Evolutionary conservation across 495 filamentous ascomycete species (phyloP).

Genomic region (Aspergillus bertholletiae): DNA sequence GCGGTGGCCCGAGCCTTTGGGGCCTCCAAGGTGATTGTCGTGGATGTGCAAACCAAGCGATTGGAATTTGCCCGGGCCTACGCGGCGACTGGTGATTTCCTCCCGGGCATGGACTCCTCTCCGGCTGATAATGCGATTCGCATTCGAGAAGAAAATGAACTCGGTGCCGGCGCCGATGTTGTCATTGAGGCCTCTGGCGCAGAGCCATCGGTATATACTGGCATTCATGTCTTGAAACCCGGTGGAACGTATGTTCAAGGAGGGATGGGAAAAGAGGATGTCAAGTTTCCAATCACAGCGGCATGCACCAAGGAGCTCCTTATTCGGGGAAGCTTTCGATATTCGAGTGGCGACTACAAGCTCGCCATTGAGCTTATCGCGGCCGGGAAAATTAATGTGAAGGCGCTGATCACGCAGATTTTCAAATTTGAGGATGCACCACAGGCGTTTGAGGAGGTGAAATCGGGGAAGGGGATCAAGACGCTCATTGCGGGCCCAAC

Average conservation of each 20-base stretch:
- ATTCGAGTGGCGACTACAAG: conserved; percentile 54
- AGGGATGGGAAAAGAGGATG: conserved; percentile 56
- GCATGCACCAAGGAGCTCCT: conserved; percentile 51
- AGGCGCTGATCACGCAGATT: conserved; percentile 47
- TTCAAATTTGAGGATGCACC: conserved; percentile 53
- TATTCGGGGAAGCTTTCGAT: conserved; percentile 51
- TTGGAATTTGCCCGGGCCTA: conserved; percentile 51
- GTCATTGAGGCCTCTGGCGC: conserved; percentile 57
- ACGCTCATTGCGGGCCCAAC: conserved; percentile 47
- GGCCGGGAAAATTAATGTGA: conserved; percentile 49
- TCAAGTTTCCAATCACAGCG: conserved; percentile 53
- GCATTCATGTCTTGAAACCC: conserved; percentile 46
- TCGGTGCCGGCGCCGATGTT: conserved; percentile 50
- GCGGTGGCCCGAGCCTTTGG: conserved; percentile 52
- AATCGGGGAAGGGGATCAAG: conserved; percentile 47
- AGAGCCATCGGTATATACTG: conserved; percentile 50
- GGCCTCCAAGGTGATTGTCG: conserved; percentile 47
- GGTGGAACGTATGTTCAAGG: conserved; percentile 60
- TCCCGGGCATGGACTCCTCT: conserved; percentile 31
- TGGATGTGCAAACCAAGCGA: conserved; percentile 50
- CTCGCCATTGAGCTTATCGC: conserved; percentile 49
- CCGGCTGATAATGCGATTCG: conserved; percentile 38
- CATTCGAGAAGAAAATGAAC: conserved; percentile 38
- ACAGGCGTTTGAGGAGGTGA: conserved; percentile 46
- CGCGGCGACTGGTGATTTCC: conserved; percentile 40